Evolutionary conservation across 2,329 filamentous ascomycete genomes (phyloP).

Genomic region (Sarocladium strictum): DNA sequence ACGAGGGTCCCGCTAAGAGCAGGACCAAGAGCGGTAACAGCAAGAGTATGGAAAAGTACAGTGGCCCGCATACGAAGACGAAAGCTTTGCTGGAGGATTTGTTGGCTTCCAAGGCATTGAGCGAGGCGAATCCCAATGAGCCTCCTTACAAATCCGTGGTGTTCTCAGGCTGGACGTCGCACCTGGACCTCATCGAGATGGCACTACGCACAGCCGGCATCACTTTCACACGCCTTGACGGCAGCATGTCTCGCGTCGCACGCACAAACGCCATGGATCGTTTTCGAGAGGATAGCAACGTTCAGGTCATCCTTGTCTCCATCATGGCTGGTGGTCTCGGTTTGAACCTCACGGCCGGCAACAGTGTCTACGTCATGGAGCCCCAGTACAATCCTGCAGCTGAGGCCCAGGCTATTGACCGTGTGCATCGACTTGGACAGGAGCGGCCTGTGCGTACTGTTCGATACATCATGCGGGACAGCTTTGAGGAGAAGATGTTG

Average conservation of each 20-base stretch:
- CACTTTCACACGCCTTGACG: slow-evolving; percentile 76
- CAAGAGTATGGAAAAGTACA: slow-evolving; percentile 64
- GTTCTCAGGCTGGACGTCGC: slow-evolving; percentile 93
- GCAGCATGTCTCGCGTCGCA: slow-evolving; percentile 72
- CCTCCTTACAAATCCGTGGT: slow-evolving; percentile 87
- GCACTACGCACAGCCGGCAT: slow-evolving; percentile 66
- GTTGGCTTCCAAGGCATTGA: slow-evolving; percentile 56
- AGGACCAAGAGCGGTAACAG: slow-evolving; percentile 20
- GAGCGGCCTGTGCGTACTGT: slow-evolving; percentile 81
- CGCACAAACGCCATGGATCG: slow-evolving; percentile 69
- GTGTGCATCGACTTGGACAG: slow-evolving; percentile 87
- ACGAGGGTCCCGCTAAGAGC: slow-evolving; percentile 42
- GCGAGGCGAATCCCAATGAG: slow-evolving; percentile 53
- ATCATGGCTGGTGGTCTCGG: slow-evolving; percentile 90
- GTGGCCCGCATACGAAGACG: slow-evolving; percentile 89
- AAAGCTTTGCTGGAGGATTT: slow-evolving; percentile 74
- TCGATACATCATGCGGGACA: slow-evolving; percentile 82
- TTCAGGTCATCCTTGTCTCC: slow-evolving; percentile 82
- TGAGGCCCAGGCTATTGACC: slow-evolving; percentile 89
- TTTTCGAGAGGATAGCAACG: slow-evolving; percentile 65
- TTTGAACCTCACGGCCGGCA: slow-evolving; percentile 82
- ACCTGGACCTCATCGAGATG: slow-evolving; percentile 85
- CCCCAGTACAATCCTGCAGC: slow-evolving; percentile 96
- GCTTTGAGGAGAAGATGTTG: slow-evolving; percentile 92
- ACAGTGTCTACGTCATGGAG: slow-evolving; percentile 93